phyloP scores from a whole-genome alignment of 1,284 basidiomycete species.

The Schizophyllum commune region DNA sequence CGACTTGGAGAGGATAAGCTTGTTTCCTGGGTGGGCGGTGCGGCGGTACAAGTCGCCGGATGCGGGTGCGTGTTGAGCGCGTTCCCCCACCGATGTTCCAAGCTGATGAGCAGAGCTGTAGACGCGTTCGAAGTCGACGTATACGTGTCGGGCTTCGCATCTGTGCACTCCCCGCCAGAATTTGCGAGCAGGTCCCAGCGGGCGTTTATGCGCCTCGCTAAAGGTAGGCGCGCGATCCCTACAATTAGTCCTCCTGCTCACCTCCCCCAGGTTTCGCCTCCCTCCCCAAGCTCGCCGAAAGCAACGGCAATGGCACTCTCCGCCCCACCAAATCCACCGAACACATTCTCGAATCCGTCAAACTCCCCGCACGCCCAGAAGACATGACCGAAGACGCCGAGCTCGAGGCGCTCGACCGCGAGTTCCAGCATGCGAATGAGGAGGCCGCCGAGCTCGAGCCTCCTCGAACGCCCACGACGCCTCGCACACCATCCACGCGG shows the following conservation, averaged over 20 bases:
- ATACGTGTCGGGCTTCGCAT: conserved; percentile 70
- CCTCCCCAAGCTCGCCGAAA: conserved; percentile 22
- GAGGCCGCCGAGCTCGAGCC: conserved; percentile 11
- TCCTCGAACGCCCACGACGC: conserved; percentile 13
- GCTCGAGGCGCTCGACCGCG: conserved; percentile 39
- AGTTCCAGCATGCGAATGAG: conserved; percentile 25
- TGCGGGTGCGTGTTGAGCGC: conserved; percentile 17
- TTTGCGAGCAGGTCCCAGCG: conserved; percentile 65
- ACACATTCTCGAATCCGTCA: conserved; percentile 31
- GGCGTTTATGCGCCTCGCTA: conserved; percentile 70
- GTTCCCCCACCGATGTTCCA: neutral
- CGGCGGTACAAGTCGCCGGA: conserved; percentile 5
- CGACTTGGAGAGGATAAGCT: conserved; percentile 29
- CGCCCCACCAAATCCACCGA: conserved; percentile 33
- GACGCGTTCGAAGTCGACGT: conserved; percentile 62
- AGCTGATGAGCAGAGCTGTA: conserved; percentile 10
- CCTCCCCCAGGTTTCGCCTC: conserved; percentile 22
- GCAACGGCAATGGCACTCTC: neutral
- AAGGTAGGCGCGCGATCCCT: conserved; percentile 39
- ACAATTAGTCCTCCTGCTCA: neutral
- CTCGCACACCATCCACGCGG: conserved; percentile 1
- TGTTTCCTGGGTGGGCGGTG: conserved; percentile 46
- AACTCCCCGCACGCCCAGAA: conserved; percentile 50
- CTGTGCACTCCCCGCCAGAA: conserved; percentile 52
- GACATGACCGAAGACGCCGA: conserved; percentile 58